A percentile compares a stretch with the other conserved stretches of the same genome.
These are phyloP conservation scores for Abrus pulchellus DNA, from an alignment of 306 rosid genomes.

Conservation along the genomic window DNA sequence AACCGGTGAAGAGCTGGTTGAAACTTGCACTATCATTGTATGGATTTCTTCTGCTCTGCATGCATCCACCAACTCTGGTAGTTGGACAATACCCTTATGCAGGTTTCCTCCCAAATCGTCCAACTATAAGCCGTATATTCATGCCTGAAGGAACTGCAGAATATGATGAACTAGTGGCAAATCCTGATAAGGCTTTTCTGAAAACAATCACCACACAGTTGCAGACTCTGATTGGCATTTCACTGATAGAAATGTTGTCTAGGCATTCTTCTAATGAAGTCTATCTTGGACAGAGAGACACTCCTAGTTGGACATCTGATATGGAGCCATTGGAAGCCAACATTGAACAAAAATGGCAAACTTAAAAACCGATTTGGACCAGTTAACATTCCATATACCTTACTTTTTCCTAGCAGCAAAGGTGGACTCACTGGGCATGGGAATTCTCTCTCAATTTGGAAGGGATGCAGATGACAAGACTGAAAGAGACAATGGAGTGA, in stretches of 20 bases:
- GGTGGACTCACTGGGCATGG: constrained; percentile 75
- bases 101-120: constrained; percentile 62
- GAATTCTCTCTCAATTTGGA: constrained; percentile 82
- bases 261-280: constrained; percentile 68
- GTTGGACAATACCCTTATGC: constrained; percentile 69
- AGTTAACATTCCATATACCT: constrained; percentile 75
- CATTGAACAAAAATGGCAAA: constrained; percentile 59
- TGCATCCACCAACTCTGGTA: constrained; percentile 65
- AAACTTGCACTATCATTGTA: constrained; percentile 60
- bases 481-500: too few species aligned
- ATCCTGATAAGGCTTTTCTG: constrained; percentile 60
- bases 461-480: background rate
- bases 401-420: constrained; percentile 72
- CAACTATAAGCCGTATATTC: constrained; percentile 57
- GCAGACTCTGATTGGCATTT: constrained; percentile 56
- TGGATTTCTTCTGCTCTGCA: constrained; percentile 74
- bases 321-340: constrained; percentile 52
- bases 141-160: constrained; percentile 62
- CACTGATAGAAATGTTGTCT: constrained; percentile 61
- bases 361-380: constrained; percentile 72
- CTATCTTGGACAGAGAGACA: constrained; percentile 64
- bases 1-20: constrained; percentile 49
- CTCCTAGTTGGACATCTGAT: constrained; percentile 75
- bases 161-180: constrained; percentile 53
- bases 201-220: constrained; percentile 62